Conservation (phyloP, 345 rosid species). For the Salix udensis region DNA sequence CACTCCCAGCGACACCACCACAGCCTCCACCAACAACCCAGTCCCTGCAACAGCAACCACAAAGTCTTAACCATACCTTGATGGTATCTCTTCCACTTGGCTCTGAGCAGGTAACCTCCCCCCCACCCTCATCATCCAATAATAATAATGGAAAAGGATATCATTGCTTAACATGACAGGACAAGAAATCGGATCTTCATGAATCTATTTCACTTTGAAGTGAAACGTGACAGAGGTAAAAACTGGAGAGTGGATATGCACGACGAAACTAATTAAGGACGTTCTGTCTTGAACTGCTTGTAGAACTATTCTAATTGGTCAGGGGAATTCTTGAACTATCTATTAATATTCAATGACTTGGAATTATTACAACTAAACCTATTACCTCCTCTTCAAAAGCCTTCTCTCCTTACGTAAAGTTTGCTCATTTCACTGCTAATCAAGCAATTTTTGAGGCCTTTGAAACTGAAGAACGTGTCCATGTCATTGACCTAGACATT, state of each 20-base stretch:
- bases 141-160: no score
- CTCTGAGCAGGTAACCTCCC: constrained; percentile 43
- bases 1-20: neutral
- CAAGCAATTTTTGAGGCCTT: constrained; percentile 67
- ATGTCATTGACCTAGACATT: constrained; percentile 63
- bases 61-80: constrained; percentile 32
- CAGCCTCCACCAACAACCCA: neutral
- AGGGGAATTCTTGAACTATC: no score
- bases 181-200: no score
- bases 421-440: constrained; percentile 71
- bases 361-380: constrained; percentile 29
- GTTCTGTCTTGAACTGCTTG: no score
- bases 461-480: constrained; percentile 71
- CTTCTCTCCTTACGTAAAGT: constrained; percentile 46
- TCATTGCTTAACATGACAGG: no score
- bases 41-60: constrained; percentile 21
- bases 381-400: constrained; percentile 27
- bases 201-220: no score
- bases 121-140: neutral
- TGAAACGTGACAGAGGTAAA: no score
- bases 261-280: no score
- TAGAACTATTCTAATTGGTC: no score
- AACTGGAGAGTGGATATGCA: no score
- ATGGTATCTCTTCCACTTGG: constrained; percentile 40
- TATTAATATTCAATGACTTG: no score